Percentiles rank a stretch among this genome's conserved stretches.
Conservation (phyloP, 2,329 filamentous ascomycete species). For the Apiospora rasikravindrae region DNA sequence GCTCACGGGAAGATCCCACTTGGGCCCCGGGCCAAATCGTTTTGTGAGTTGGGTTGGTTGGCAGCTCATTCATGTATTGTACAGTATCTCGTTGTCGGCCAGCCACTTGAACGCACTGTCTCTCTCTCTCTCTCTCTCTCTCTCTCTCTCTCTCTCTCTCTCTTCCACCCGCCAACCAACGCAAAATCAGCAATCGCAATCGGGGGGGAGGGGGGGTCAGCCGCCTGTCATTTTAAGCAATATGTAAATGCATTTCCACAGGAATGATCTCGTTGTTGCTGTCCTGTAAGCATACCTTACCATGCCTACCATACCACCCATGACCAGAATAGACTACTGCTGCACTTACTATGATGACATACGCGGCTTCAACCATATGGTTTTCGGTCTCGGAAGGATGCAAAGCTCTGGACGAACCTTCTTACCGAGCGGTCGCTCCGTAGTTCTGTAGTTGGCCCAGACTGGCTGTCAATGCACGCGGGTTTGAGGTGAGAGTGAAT, state of each 20-base stretch:
- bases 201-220: not conserved
- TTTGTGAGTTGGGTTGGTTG: not conserved
- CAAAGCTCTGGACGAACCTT: not conserved
- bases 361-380: slow-evolving; percentile 4
- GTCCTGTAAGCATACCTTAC: not conserved
- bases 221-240: not conserved
- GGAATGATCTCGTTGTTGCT: not conserved
- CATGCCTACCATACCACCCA: not conserved
- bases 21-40: slow-evolving; percentile 5
- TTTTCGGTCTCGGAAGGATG: slow-evolving; percentile 6
- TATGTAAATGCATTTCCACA: not conserved
- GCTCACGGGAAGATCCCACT: slow-evolving; percentile 18
- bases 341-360: slow-evolving; percentile 9
- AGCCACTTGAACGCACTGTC: not conserved
- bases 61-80: not conserved
- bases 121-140: not conserved
- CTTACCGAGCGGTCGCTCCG: not conserved
- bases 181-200: not conserved
- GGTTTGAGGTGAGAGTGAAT: not conserved
- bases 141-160: too few relatives aligned
- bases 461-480: slow-evolving; percentile 1
- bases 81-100: not conserved
- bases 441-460: not conserved
- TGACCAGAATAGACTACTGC: not conserved
- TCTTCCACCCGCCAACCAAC: too few relatives aligned